phyloP scores from a whole-genome alignment of 257 asterid species.

The Nicotiana noctiflora region DNA sequence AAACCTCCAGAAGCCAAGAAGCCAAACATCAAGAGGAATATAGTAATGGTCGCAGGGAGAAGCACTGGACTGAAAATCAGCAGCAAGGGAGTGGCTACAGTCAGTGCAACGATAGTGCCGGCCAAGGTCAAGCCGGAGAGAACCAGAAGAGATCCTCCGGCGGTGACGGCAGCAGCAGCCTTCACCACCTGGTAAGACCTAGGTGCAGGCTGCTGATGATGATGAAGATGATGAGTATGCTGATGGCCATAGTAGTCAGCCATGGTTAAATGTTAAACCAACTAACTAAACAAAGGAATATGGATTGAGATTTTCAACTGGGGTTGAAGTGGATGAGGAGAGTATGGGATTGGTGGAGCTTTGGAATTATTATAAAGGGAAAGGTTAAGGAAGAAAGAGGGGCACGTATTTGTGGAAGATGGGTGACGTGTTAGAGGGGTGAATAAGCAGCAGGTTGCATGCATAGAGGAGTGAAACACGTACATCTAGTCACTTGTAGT shows the following conservation, averaged over 20 bases:
- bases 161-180: conserved; percentile 64
- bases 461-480: background rate
- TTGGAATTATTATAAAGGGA: conserved; percentile 1
- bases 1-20: conserved; percentile 76
- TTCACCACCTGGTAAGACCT: conserved; percentile 45
- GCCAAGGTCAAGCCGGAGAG: conserved; percentile 58
- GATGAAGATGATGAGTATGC: conserved; percentile 1
- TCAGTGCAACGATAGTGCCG: conserved; percentile 52
- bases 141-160: conserved; percentile 67
- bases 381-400: background rate
- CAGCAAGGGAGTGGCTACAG: conserved; percentile 64
- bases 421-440: background rate
- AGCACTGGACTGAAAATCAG: conserved; percentile 81
- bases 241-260: conserved; percentile 25
- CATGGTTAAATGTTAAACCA: conserved; percentile 8
- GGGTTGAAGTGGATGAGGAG: background rate
- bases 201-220: conserved; percentile 19
- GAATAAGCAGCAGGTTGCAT: background rate
- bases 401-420: background rate
- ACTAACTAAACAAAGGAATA: background rate
- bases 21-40: conserved; percentile 37
- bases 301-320: background rate
- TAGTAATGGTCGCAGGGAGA: conserved; percentile 50
- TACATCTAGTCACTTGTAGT: background rate
- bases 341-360: background rate